Conservation (phyloP, 2,329 filamentous ascomycete genomes). For the Diaporthe caulivora region DNA sequence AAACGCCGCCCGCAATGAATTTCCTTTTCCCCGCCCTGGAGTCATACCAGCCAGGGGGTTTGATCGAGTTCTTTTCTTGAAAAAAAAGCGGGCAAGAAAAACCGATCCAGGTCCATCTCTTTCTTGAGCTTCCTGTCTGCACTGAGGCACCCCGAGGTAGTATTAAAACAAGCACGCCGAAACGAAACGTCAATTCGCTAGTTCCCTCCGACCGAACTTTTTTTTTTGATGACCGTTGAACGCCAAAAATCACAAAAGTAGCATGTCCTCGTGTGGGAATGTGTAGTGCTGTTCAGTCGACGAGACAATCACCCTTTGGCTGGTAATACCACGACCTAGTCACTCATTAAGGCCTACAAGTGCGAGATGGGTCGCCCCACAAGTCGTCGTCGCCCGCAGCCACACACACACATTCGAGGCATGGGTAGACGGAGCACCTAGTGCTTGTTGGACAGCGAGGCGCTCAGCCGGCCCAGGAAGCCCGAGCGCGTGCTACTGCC, state of each 20-base stretch:
- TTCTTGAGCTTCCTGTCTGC: constrained; percentile 40
- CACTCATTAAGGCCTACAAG: background rate
- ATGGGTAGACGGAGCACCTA: background rate
- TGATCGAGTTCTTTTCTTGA: constrained; percentile 13
- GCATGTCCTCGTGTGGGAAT: too few species aligned
- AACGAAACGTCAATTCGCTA: constrained; percentile 7
- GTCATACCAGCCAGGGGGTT: constrained; percentile 45
- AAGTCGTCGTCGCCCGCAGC: background rate
- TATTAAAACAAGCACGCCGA: constrained; percentile 4
- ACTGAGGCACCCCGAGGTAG: constrained; percentile 49
- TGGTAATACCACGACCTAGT: background rate
- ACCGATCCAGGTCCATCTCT: constrained; percentile 30
- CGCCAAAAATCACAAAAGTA: background rate
- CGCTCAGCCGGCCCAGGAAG: constrained; percentile 55
- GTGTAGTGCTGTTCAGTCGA: too few species aligned
- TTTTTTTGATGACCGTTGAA: background rate
- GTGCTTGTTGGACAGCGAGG: constrained; percentile 18
- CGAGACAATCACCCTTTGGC: background rate
- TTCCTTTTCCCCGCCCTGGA: constrained; percentile 40
- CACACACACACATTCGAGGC: too few species aligned
- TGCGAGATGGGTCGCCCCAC: background rate
- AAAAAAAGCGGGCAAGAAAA: background rate
- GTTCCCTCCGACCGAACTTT: background rate
- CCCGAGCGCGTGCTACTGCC: constrained; percentile 45
- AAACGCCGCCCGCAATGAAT: constrained; percentile 50